Evolutionary conservation across 345 rosid species (phyloP).

Genomic region (Brassica cretica): DNA sequence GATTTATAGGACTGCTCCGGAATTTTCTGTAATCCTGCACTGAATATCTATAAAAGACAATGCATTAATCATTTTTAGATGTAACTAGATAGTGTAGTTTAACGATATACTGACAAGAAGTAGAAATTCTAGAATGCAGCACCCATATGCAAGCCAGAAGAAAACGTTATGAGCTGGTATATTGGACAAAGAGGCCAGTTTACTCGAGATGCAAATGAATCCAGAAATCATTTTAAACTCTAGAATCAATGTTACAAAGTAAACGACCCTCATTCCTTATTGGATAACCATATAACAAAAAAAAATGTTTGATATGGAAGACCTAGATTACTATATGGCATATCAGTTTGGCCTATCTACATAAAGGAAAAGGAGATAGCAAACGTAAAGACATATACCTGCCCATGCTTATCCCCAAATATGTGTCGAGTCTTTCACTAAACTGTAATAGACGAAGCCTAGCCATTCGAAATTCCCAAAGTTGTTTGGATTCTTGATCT

Average conservation of each 20-base stretch:
- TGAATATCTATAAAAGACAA: conserved; percentile 71
- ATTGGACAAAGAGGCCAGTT: not conserved
- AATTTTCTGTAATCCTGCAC: conserved; percentile 84
- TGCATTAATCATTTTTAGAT: conserved; percentile 48
- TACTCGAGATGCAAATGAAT: not conserved
- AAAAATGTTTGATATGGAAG: conserved; percentile 7
- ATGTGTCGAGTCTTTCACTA: conserved; percentile 86
- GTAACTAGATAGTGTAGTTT: conserved; percentile 33
- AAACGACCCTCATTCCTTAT: not conserved
- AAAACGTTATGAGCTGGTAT: conserved; percentile 1
- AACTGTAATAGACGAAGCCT: conserved; percentile 87
- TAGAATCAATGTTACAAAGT: conserved; percentile 12
- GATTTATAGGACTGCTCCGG: conserved; percentile 62
- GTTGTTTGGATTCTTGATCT: conserved; percentile 50
- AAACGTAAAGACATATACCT: conserved; percentile 51
- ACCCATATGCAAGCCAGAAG: conserved; percentile 23
- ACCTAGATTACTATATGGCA: conserved; percentile 23
- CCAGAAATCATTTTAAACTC: not conserved
- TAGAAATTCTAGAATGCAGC: conserved; percentile 1
- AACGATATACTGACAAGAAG: not conserved
- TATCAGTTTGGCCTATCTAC: conserved; percentile 9
- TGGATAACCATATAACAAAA: conserved; percentile 6
- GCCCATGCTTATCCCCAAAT: conserved; percentile 97
- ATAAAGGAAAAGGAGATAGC: conserved; percentile 19
- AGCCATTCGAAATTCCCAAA: conserved; percentile 72